Base-by-base conservation (phyloP, 371 early-diverging fungal species). In the Actinomortierella wolfii region DNA sequence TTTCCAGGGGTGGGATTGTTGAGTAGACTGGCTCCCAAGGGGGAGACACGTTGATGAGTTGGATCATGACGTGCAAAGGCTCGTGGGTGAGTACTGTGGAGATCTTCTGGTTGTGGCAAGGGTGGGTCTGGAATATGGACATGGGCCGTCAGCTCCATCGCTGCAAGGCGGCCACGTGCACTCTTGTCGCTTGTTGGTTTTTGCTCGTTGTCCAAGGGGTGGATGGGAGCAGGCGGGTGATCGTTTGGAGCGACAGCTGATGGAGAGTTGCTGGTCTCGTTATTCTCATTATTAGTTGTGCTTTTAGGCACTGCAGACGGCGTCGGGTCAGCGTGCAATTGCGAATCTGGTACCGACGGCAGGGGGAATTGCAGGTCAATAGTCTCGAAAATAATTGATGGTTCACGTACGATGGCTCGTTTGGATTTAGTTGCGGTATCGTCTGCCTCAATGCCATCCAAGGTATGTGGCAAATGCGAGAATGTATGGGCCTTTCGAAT, bases 311-410 rank as follows among this genome's bases (percentile, higher is more conserved):
- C 4, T 34, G 34, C 34, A 34, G 11, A 34, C 11, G 34, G n/a
- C n/a, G n/a, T n/a, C n/a, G n/a, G n/a, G n/a, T n/a, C 34, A 34
- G 34, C 34, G 7, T 34, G 34, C 11, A 34, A 11, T 34, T 4
- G 4, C 34, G 34, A 4, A 34, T 34, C 34, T 34, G 34, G 34
- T 6, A 59, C 23, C 15, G 53, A 3, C n/a, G 73, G 73, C 0
- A 56, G 67, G 5, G 54, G 73, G 23, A 67, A 73, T 17, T 62
- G 67, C 13, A 73, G 51, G 25, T 73, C 74, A n/a, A 73, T 59
- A 13, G 67, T 67, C 28, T 73, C 63, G 13, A 56, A 73, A 45
- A 67, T 53, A 13, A 73, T 41, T 14, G 74, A 73, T 3, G 74
- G 74, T 20, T 73, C 74, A 34, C 34, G 34, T 11, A 11, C 11